phyloP scores from a whole-genome alignment of 495 filamentous ascomycete species.

The Aspergillus wentii region DNA sequence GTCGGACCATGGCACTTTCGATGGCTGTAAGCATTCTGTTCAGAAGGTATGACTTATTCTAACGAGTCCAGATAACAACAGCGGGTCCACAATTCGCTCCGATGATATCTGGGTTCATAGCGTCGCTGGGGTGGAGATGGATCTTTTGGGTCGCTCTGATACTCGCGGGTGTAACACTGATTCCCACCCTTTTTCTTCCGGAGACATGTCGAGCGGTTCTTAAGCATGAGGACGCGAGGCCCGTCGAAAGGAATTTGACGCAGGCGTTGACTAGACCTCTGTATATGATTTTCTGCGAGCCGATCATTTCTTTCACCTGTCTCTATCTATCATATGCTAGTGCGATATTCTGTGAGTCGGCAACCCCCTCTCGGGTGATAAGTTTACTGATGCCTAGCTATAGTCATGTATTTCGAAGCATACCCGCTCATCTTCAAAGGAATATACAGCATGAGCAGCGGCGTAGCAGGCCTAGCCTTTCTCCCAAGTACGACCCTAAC shows the following conservation, averaged over 20 bases:
- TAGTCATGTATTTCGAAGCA: slow-evolving; percentile 51
- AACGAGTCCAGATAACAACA: slow-evolving; percentile 52
- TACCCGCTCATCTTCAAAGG: slow-evolving; percentile 50
- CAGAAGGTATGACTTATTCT: too few species aligned
- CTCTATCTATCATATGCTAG: slow-evolving; percentile 1
- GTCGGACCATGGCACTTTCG: slow-evolving; percentile 29
- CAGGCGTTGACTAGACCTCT: slow-evolving; percentile 1
- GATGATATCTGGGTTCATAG: slow-evolving; percentile 58
- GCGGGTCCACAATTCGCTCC: slow-evolving; percentile 61
- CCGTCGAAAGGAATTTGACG: too few species aligned
- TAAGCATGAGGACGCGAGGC: background rate
- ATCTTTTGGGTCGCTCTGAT: slow-evolving; percentile 61
- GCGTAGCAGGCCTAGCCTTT: slow-evolving; percentile 19
- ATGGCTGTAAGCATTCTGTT: too few species aligned
- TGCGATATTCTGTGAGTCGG: slow-evolving; percentile 2
- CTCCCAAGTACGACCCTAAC: slow-evolving; percentile 14
- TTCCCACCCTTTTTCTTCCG: slow-evolving; percentile 46
- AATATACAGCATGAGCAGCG: slow-evolving; percentile 12
- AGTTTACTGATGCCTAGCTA: too few species aligned
- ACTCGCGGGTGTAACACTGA: slow-evolving; percentile 41
- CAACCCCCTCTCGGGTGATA: too few species aligned
- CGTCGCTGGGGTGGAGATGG: slow-evolving; percentile 59
- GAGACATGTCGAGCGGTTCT: too few species aligned
- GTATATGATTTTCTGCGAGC: slow-evolving; percentile 1
- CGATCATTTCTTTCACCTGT: slow-evolving; percentile 12